These are phyloP conservation scores for Eutypella sp. DNA, from an alignment of 2,329 filamentous ascomycete genomes.

Conservation along the genomic window DNA sequence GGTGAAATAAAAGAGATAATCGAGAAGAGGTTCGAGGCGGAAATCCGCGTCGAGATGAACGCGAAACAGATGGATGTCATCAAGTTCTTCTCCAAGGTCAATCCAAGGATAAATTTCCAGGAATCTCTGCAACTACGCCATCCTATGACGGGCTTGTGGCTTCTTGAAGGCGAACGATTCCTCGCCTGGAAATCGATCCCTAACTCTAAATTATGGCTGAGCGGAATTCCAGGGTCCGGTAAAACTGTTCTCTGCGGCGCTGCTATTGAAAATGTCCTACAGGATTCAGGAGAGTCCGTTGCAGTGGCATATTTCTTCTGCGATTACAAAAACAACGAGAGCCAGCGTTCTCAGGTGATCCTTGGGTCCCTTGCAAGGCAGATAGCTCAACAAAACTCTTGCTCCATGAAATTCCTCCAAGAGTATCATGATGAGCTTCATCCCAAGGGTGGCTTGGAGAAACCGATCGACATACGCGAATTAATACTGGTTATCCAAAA, in stretches of 20 bases:
- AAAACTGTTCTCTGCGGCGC: not conserved
- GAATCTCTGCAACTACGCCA: not conserved
- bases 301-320: not conserved
- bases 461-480: not conserved
- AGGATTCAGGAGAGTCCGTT: not conserved
- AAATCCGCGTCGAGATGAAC: not conserved
- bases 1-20: not conserved
- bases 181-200: not conserved
- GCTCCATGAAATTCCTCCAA: not conserved
- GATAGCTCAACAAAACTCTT: not conserved
- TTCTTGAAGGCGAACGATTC: not conserved
- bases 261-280: not conserved
- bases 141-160: not conserved
- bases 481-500: not conserved
- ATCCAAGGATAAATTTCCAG: not conserved
- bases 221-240: not conserved
- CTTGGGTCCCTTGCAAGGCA: not conserved
- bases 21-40: not conserved
- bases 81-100: not conserved
- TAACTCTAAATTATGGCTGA: not conserved
- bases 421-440: not conserved
- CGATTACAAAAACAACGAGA: not conserved
- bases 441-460: not conserved
- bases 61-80: not conserved
- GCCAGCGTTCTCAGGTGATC: not conserved